These are phyloP conservation scores for Phytophthora ohioensis DNA, from an alignment of 352 stramenopile species.

Conservation along the genomic window DNA sequence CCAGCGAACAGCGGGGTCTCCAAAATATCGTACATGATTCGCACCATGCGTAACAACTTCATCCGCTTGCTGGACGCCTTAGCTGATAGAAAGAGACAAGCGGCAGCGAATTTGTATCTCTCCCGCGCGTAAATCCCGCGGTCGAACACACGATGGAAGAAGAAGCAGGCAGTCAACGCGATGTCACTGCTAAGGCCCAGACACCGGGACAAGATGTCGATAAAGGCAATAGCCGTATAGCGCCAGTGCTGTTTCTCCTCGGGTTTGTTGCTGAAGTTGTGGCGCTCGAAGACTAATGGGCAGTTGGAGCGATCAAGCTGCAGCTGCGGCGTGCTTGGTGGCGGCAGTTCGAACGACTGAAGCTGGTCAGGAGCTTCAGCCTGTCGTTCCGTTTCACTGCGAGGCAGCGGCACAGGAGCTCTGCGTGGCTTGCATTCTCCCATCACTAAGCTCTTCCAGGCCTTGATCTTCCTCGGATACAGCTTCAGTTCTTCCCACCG, in stretches of 20 bases:
- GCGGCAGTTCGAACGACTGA: conserved; percentile 77
- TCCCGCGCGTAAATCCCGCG: conserved; percentile 82
- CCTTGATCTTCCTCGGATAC: conserved; percentile 79
- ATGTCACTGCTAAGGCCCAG: conserved; percentile 76
- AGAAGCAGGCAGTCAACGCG: conserved; percentile 74
- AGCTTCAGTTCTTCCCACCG: conserved; percentile 87
- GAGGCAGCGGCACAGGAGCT: conserved; percentile 56
- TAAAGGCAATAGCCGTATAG: conserved; percentile 82
- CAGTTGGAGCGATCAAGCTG: conserved; percentile 82
- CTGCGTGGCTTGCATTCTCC: conserved; percentile 76
- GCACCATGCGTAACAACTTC: conserved; percentile 88
- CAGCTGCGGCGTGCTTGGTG: conserved; percentile 46
- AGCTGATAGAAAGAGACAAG: conserved; percentile 82
- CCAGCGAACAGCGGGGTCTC: conserved; percentile 73
- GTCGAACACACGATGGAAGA: conserved; percentile 86
- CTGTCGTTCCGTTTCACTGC: conserved; percentile 72
- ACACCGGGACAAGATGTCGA: conserved; percentile 78
- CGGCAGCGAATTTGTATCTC: conserved; percentile 84
- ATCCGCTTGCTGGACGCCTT: conserved; percentile 90
- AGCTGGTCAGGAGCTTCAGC: conserved; percentile 74
- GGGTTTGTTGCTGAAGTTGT: conserved; percentile 60
- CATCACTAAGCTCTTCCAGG: conserved; percentile 79
- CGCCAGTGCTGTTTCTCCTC: conserved; percentile 88
- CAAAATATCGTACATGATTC: conserved; percentile 87
- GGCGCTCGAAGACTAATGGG: conserved; percentile 75